Base-by-base conservation (phyloP, 1,284 basidiomycete genomes). In the Rhodotorula sp. region DNA sequence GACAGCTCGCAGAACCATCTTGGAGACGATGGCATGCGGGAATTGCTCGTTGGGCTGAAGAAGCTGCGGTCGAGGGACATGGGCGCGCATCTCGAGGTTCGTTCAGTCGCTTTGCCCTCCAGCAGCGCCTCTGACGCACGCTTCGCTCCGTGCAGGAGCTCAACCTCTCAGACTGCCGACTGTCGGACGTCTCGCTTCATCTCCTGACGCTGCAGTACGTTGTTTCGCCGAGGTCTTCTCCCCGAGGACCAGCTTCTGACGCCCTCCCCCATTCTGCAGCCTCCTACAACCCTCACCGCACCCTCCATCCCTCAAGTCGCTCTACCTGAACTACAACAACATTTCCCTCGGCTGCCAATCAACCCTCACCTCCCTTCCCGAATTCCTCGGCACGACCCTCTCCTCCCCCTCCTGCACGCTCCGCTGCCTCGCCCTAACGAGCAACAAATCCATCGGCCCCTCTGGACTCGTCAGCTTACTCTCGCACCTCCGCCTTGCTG, bases 181-280 rank as follows among this genome's bases (percentile, higher is more conserved):
- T 74, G 18, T 60, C 44, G 37, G 72, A 74, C 61, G 68, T 70
- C 15, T 69, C 70, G 10, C 44, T 74, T 20, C 68, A 74, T 31
- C 68, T 74, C 13, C 22, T 74, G 30, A 57, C 70, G 4, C 68
- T 74, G 1, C 72, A 73, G 71, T 67, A n/a, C 28, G 70, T 52
- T 26, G 8, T 2, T n/a, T 6, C 44, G n/a, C n/a, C 8, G 40
- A 24, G 2, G n/a, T 9, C 10, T 4, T 18, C 8, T 22, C 15
- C 10, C 1, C 16, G n/a, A 2, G 7, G 13, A 1, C 22, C 28
- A 2, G 26, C 11, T 20, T 13, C 18, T 40, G 34, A 26, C 54
- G 8, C 15, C n/a, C 30, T 10, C 0, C 51, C 8, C 6, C 20
- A 6, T 26, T 34, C 0, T 16, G 7, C 66, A 73, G 69, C 40